These are phyloP conservation scores for Toxicodendron radicans DNA, from an alignment of 345 rosid species.

Conservation along the genomic window DNA sequence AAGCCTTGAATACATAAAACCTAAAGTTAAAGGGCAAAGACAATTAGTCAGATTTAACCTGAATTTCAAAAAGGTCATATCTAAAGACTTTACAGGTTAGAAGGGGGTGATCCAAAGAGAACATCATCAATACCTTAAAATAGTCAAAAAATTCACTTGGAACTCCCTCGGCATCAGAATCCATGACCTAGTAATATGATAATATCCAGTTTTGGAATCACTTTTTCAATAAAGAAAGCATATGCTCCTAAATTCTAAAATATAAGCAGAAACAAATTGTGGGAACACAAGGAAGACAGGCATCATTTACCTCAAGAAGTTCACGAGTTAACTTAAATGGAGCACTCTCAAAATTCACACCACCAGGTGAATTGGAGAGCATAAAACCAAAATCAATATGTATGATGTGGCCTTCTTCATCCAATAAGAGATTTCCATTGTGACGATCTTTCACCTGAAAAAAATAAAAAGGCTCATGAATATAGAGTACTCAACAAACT, in stretches of 20 bases:
- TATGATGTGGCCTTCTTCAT: slow-evolving; percentile 98
- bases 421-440: slow-evolving; percentile 92
- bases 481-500: not conserved
- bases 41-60: not conserved
- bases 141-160: slow-evolving; percentile 99
- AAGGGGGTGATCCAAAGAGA: not conserved
- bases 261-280: slow-evolving; percentile 7
- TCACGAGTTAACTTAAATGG: slow-evolving; percentile 99
- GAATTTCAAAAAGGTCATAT: not conserved
- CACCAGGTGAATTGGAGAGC: slow-evolving; percentile 99
- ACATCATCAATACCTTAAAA: slow-evolving; percentile 68
- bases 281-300: slow-evolving; percentile 2
- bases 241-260: slow-evolving; percentile 9
- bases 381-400: slow-evolving; percentile 99
- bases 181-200: slow-evolving; percentile 94
- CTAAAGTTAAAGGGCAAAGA: slow-evolving; percentile 39
- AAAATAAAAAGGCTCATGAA: not conserved
- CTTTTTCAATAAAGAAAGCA: slow-evolving; percentile 8
- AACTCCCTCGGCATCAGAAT: slow-evolving; percentile 98
- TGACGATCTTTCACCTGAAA: slow-evolving; percentile 90
- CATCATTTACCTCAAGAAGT: slow-evolving; percentile 79
- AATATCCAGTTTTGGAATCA: slow-evolving; percentile 8
- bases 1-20: slow-evolving; percentile 98
- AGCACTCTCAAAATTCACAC: slow-evolving; percentile 99
- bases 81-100: not conserved